phyloP scores from a whole-genome alignment of 2,329 filamentous ascomycete genomes.

The Zasmidium cellare region DNA sequence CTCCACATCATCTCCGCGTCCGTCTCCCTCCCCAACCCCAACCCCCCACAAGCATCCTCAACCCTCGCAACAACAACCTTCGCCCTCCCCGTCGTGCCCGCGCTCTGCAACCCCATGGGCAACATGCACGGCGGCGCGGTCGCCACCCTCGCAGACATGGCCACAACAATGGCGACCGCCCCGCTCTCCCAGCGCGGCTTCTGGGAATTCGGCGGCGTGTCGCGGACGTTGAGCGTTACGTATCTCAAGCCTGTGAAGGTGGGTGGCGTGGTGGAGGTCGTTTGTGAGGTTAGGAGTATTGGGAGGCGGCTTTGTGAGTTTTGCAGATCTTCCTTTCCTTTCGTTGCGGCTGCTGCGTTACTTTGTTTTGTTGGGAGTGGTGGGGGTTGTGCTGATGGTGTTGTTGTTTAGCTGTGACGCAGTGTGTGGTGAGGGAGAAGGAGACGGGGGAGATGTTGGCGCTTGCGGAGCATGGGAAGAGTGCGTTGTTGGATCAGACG shows the following conservation, averaged over 20 bases:
- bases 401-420: constrained; percentile 9
- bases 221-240: constrained; percentile 42
- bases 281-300: constrained; percentile 43
- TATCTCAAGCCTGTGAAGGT: constrained; percentile 42
- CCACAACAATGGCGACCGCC: constrained; percentile 39
- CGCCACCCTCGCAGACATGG: constrained; percentile 56
- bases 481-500: constrained; percentile 6
- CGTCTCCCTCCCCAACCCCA: neutral
- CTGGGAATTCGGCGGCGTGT: constrained; percentile 43
- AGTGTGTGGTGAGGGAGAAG: constrained; percentile 18
- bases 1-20: constrained; percentile 13
- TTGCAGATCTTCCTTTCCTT: no score
- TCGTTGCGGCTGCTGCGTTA: no score
- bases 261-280: constrained; percentile 40
- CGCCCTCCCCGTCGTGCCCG: constrained; percentile 8
- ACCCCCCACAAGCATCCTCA: neutral
- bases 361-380: no score
- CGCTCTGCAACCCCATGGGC: constrained; percentile 18
- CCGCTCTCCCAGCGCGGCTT: constrained; percentile 16
- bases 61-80: constrained; percentile 3
- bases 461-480: constrained; percentile 18
- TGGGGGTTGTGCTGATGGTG: neutral
- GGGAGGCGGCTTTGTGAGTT: constrained; percentile 40
- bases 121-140: constrained; percentile 44
- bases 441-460: constrained; percentile 15